These are phyloP conservation scores for Multifurca ochricompacta DNA, from an alignment of 768 basidiomycete genomes.

Conservation along the genomic window DNA sequence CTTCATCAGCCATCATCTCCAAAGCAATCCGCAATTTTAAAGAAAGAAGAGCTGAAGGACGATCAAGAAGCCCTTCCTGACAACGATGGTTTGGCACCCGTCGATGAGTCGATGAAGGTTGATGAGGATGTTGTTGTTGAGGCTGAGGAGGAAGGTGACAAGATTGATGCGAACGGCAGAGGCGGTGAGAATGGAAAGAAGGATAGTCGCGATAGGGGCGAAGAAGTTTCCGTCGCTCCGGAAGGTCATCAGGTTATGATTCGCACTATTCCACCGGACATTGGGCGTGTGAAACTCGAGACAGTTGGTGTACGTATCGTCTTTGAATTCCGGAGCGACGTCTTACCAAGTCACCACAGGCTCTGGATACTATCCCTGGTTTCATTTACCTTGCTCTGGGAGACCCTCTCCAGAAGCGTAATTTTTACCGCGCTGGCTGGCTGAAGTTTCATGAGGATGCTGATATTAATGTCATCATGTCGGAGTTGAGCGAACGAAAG, in stretches of 20 bases:
- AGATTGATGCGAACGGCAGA: slow-evolving; percentile 55
- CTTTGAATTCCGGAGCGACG: slow-evolving; percentile 8
- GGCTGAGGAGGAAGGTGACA: slow-evolving; percentile 65
- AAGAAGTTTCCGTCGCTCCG: slow-evolving; percentile 56
- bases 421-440: slow-evolving; percentile 94
- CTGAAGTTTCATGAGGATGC: slow-evolving; percentile 78
- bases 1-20: slow-evolving; percentile 43
- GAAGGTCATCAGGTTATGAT: slow-evolving; percentile 93
- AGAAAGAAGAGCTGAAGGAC: slow-evolving; percentile 39
- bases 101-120: slow-evolving; percentile 64
- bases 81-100: slow-evolving; percentile 25
- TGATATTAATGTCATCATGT: slow-evolving; percentile 68
- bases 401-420: slow-evolving; percentile 87
- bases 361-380: slow-evolving; percentile 67
- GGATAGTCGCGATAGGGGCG: slow-evolving; percentile 43
- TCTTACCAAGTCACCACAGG: slow-evolving; percentile 36
- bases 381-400: slow-evolving; percentile 86
- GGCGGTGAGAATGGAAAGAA: slow-evolving; percentile 37
- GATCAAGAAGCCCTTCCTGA: slow-evolving; percentile 23
- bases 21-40: slow-evolving; percentile 39
- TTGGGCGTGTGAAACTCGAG: slow-evolving; percentile 83
- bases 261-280: slow-evolving; percentile 89
- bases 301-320: slow-evolving; percentile 46
- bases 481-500: slow-evolving; percentile 77
- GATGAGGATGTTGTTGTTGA: slow-evolving; percentile 72